Base-by-base conservation (phyloP, 192 early-diverging fungal species). In the Lobosporangium transversale region DNA sequence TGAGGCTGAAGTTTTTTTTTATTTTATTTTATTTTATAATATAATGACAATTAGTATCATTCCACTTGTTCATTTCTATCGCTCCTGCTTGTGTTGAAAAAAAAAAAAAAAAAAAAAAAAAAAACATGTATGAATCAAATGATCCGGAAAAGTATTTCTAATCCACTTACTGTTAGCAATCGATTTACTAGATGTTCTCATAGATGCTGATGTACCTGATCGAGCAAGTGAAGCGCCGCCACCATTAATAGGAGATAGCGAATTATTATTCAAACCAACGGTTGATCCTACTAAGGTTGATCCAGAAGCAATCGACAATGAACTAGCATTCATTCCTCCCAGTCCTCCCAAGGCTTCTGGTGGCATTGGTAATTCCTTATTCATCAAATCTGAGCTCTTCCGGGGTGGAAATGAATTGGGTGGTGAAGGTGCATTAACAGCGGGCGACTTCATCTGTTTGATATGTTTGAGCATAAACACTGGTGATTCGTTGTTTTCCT, bases 381-480 rank as follows among this genome's bases (percentile, higher is more conserved):
- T 75, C 63, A 75, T 53, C 1, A 75, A 10, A 37, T 75, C 70
- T 4, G 70, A 53, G 27, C 70, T 75, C 63, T 75, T 75, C 26
- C 70, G 62, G 3, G 70, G 70, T 12, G 70, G 70, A 27, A 53
- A 58, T 17, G 62, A 61, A 21, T 32, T 60, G 12, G 70, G 70
- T 20, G 54, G 70, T 29, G 63, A 42, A 40, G 70, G 50, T 27
- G 70, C 57, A 23, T 66, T 66, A 10, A 66, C 80, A 9, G 78
- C 68, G 31, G 80, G 80, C 1, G 75, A 82, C 55, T 82, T 78
- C 67, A 82, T 79, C 44, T 82, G 75, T 36, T 73, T 78, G 40
- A 82, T 82, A 62, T 91, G 89, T 65, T 90, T 89, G 37, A 92
- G 69, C 60, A 89, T 88, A 79, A 93, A 95, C 18, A 89, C 86